Percentiles rank a stretch among this genome's conserved stretches.
Evolutionary conservation across 208 protist species (phyloP).

Genomic region (Leishmania tropica): DNA sequence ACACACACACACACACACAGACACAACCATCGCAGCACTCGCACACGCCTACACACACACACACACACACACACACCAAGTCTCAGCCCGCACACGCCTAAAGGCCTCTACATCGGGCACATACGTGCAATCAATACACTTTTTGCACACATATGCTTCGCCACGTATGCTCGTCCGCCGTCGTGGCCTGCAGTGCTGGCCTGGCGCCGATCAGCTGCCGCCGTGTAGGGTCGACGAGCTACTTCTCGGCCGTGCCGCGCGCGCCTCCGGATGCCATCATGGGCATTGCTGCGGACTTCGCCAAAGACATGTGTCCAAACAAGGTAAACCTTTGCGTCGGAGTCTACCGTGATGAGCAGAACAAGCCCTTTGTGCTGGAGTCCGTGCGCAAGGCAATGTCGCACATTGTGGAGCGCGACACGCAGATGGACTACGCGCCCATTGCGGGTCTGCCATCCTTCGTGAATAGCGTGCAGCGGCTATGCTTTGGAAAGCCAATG

Average conservation of each 20-base stretch:
- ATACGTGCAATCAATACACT: not conserved
- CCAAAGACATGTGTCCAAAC: slow-evolving; percentile 67
- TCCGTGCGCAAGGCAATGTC: slow-evolving; percentile 82
- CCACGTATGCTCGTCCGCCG: not conserved
- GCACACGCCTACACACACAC: too few relatives aligned
- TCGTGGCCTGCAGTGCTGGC: not conserved
- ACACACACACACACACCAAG: not conserved
- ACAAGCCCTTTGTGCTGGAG: slow-evolving; percentile 91
- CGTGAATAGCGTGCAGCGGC: slow-evolving; percentile 51
- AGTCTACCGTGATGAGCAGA: slow-evolving; percentile 95
- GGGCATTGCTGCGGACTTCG: slow-evolving; percentile 61
- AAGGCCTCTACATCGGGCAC: not conserved
- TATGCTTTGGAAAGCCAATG: slow-evolving; percentile 91
- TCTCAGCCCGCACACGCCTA: not conserved
- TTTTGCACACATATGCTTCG: slow-evolving; percentile 12
- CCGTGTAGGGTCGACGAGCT: slow-evolving; percentile 23
- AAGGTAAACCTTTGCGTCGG: slow-evolving; percentile 98
- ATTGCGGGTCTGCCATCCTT: slow-evolving; percentile 93
- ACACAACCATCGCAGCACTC: too few relatives aligned
- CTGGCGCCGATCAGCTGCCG: slow-evolving; percentile 1
- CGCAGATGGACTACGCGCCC: slow-evolving; percentile 94
- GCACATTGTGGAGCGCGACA: slow-evolving; percentile 31
- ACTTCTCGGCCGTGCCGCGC: slow-evolving; percentile 49
- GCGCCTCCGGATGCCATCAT: slow-evolving; percentile 78
- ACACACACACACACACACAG: too few relatives aligned